Evolutionary conservation across 2,329 filamentous ascomycete genomes (phyloP).

Genomic region (Apiospora arundinis): DNA sequence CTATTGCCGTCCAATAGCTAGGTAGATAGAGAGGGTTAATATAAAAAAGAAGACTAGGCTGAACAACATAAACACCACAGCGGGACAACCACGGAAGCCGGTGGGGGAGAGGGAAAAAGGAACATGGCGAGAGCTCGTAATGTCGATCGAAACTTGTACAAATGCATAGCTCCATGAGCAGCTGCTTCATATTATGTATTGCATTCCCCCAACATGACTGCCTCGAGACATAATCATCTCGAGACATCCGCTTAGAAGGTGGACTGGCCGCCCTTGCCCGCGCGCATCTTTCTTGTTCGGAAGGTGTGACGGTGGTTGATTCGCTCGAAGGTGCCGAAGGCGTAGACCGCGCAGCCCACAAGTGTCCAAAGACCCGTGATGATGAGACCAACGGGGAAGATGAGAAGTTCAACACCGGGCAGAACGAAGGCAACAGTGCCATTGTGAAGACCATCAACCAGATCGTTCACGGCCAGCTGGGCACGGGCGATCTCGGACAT

Average conservation of each 20-base stretch:
- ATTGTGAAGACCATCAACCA: constrained; percentile 52
- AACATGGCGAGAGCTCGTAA: background rate
- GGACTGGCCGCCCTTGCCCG: constrained; percentile 40
- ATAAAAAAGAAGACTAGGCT: background rate
- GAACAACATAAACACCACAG: constrained; percentile 11
- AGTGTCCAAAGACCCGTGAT: constrained; percentile 68
- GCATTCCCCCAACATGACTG: background rate
- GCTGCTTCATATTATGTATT: background rate
- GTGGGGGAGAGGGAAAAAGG: background rate
- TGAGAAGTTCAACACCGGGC: constrained; percentile 70
- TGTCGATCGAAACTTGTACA: background rate
- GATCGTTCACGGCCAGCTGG: constrained; percentile 55
- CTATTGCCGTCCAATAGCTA: constrained; percentile 16
- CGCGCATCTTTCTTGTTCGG: constrained; percentile 55
- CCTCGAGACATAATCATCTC: no score
- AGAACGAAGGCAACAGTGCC: constrained; percentile 69
- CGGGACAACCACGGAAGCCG: background rate
- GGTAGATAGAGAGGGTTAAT: background rate
- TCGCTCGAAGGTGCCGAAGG: constrained; percentile 69
- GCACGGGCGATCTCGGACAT: constrained; percentile 58
- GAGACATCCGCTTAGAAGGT: constrained; percentile 36
- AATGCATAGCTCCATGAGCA: background rate
- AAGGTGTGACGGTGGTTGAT: constrained; percentile 71
- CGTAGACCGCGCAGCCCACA: constrained; percentile 63
- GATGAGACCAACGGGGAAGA: constrained; percentile 74